These are phyloP conservation scores for Phytomonas sp. DNA, from an alignment of 208 protist genomes.

Conservation along the genomic window DNA sequence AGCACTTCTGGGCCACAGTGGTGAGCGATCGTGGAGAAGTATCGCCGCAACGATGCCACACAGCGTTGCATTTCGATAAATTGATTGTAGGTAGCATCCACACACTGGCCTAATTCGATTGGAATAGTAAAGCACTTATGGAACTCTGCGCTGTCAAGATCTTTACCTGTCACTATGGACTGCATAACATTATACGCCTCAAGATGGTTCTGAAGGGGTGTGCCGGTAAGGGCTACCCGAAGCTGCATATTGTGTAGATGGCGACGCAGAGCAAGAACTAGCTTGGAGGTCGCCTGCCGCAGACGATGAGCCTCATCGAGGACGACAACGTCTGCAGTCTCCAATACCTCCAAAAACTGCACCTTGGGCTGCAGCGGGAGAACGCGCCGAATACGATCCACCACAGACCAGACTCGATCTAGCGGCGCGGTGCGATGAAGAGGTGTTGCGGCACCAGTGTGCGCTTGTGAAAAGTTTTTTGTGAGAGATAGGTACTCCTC, in stretches of 20 bases:
- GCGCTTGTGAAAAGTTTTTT: conserved; percentile 13
- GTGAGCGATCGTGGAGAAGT: conserved; percentile 60
- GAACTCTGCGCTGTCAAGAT: conserved; percentile 45
- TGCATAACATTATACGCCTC: conserved; percentile 89
- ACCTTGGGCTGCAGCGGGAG: conserved; percentile 28
- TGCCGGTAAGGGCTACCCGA: conserved; percentile 84
- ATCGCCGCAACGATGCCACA: conserved; percentile 52
- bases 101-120: conserved; percentile 62
- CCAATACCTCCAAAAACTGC: conserved; percentile 45
- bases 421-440: not conserved
- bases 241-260: conserved; percentile 53
- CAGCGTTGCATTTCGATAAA: conserved; percentile 77
- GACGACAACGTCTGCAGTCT: conserved; percentile 65
- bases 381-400: conserved; percentile 29
- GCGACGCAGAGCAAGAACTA: conserved; percentile 34
- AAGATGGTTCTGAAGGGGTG: conserved; percentile 86
- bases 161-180: conserved; percentile 49
- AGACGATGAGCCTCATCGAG: conserved; percentile 81
- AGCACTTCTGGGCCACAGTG: conserved; percentile 71
- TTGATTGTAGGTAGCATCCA: conserved; percentile 51
- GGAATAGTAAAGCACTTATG: conserved; percentile 51
- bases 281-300: conserved; percentile 28
- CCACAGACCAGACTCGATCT: conserved; percentile 25
- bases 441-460: not conserved
- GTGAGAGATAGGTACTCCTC: conserved; percentile 67